phyloP scores from a whole-genome alignment of 495 filamentous ascomycete species.

The Xylaria acuta region DNA sequence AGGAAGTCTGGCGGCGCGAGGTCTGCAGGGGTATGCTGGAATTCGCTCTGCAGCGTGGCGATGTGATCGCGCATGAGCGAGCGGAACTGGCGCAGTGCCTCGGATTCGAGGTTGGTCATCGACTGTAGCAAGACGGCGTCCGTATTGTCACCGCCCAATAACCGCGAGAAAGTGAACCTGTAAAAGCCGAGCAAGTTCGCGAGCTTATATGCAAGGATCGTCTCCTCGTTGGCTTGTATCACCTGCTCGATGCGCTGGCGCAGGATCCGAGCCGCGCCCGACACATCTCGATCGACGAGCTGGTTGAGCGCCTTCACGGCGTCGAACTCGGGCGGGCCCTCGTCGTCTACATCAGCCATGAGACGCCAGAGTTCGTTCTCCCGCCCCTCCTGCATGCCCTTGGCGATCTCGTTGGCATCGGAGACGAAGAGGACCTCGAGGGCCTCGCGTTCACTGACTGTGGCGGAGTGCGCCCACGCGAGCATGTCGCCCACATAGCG shows the following conservation, averaged over 20 bases:
- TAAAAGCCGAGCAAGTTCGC: conserved; percentile 91
- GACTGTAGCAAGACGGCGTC: conserved; percentile 73
- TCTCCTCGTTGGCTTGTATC: conserved; percentile 89
- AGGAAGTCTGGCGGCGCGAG: conserved; percentile 85
- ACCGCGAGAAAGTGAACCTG: conserved; percentile 76
- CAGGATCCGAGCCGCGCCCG: conserved; percentile 76
- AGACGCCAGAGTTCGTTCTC: conserved; percentile 87
- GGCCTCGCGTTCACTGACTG: conserved; percentile 92
- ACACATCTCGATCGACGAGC: conserved; percentile 84
- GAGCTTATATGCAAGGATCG: conserved; percentile 86
- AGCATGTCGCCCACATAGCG: conserved; percentile 98
- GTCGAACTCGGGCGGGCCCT: conserved; percentile 66
- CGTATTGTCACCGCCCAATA: conserved; percentile 62
- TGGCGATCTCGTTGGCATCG: conserved; percentile 89
- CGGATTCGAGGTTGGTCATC: conserved; percentile 69
- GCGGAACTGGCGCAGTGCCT: conserved; percentile 83
- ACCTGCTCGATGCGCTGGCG: conserved; percentile 88
- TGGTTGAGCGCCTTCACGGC: conserved; percentile 83
- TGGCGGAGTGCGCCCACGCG: conserved; percentile 92
- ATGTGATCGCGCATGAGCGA: conserved; percentile 79
- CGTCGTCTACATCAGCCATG: conserved; percentile 59
- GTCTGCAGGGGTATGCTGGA: conserved; percentile 68
- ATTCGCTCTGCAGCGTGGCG: conserved; percentile 71
- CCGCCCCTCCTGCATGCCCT: conserved; percentile 81
- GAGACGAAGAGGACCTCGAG: conserved; percentile 89